Percentiles rank a stretch among this genome's conserved stretches.
These are phyloP conservation scores for Orbilia quercus DNA, from an alignment of 2,329 filamentous ascomycete genomes.

Conservation along the genomic window DNA sequence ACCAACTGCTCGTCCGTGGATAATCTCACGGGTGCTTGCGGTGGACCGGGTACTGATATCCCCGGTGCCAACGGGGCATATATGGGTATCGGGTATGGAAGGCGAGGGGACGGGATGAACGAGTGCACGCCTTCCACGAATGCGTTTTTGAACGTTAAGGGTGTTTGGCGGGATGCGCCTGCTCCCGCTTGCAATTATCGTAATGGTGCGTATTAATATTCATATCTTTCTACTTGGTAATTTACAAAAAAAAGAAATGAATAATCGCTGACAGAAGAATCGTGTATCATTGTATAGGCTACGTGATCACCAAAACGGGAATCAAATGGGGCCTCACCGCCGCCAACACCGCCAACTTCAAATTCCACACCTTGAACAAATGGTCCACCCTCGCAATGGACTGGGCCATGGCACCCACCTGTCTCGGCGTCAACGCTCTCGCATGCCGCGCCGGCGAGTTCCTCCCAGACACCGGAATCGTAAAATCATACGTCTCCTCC, in stretches of 20 bases:
- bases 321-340: slow-evolving; percentile 30
- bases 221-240: too few species aligned
- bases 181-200: slow-evolving; percentile 15
- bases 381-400: slow-evolving; percentile 25
- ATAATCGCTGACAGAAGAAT: not conserved
- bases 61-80: slow-evolving; percentile 3
- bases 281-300: slow-evolving; percentile 9
- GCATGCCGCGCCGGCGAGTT: slow-evolving; percentile 23
- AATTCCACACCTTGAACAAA: slow-evolving; percentile 28
- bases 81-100: slow-evolving; percentile 41
- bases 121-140: slow-evolving; percentile 30
- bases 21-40: slow-evolving; percentile 21
- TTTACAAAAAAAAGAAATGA: too few species aligned
- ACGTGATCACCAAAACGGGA: slow-evolving; percentile 33
- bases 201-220: slow-evolving; percentile 19
- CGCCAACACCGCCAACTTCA: slow-evolving; percentile 23
- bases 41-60: not conserved
- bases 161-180: slow-evolving; percentile 18
- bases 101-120: slow-evolving; percentile 18
- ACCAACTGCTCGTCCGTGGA: slow-evolving; percentile 11
- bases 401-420: slow-evolving; percentile 37
- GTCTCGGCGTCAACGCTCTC: slow-evolving; percentile 20
- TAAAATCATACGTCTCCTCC: slow-evolving; percentile 25
- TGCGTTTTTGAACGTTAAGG: slow-evolving; percentile 22
- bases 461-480: slow-evolving; percentile 33